These are phyloP conservation scores for Coleophoma cylindrospora DNA, from an alignment of 2,329 filamentous ascomycete genomes.

Conservation along the genomic window DNA sequence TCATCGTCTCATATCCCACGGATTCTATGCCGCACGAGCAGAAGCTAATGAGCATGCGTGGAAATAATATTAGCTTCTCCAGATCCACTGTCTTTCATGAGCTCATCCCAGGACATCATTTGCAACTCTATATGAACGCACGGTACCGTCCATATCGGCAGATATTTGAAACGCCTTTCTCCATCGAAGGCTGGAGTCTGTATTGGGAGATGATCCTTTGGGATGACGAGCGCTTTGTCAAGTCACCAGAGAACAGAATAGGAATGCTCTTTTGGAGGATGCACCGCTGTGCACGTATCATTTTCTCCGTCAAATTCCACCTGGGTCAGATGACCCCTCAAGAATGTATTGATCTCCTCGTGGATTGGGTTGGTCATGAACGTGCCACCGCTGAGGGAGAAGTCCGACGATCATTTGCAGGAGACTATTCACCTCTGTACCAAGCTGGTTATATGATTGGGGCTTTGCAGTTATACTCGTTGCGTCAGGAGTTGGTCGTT, in stretches of 20 bases:
- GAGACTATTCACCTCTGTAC: constrained; percentile 52
- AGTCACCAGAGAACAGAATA: constrained; percentile 44
- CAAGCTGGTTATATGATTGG: constrained; percentile 57
- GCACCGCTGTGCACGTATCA: constrained; percentile 54
- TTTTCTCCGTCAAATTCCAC: constrained; percentile 54
- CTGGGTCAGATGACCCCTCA: constrained; percentile 46
- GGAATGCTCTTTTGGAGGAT: constrained; percentile 59
- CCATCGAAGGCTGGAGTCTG: constrained; percentile 55
- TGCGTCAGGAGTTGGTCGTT: constrained; percentile 43
- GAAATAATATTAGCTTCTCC: constrained; percentile 53
- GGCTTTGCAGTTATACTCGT: constrained; percentile 47
- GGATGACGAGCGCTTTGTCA: constrained; percentile 45
- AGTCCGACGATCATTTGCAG: constrained; percentile 49
- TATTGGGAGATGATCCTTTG: constrained; percentile 59
- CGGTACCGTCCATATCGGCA: constrained; percentile 43
- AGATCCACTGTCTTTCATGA: constrained; percentile 58
- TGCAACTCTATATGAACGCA: constrained; percentile 44
- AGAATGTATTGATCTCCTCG: constrained; percentile 52
- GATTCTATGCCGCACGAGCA: constrained; percentile 44
- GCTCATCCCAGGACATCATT: constrained; percentile 52
- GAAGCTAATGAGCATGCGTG: constrained; percentile 55
- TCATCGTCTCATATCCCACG: constrained; percentile 53
- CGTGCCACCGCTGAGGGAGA: constrained; percentile 55
- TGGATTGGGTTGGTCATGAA: constrained; percentile 53
- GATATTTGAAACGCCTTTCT: constrained; percentile 53